Base-by-base conservation (phyloP, 2,329 filamentous ascomycete genomes). In the Simplicillium aogashimaense region DNA sequence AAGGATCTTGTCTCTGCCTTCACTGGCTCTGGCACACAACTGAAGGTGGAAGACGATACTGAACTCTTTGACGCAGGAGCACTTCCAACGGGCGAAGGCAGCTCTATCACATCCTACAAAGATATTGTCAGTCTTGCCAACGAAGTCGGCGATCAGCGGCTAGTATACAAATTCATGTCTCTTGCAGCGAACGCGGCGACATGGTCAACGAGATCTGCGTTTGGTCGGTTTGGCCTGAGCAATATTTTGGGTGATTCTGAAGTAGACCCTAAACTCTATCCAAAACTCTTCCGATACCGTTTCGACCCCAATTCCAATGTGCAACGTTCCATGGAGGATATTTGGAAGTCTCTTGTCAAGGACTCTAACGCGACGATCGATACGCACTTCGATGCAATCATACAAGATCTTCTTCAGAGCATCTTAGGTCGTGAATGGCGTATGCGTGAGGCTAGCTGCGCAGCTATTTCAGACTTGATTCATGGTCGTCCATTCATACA, bases 111-210 rank as follows among this genome's bases (percentile, higher is more conserved):
- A 0, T 97, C 90, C 0, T 98, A 98, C 66, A 95, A 94, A 57
- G 92, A 98, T 54, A 97, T 98, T 49, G 85, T 98, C 60, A 92
- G 74, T 50, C 69, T 98, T 36, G 92, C 92, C n/a, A 86, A 90
- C 34, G 92, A 98, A 63, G 89, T 95, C 29, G 92, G 92, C 10
- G 90, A 98, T 53, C 90, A 92, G 43, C 89, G 85, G 50, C 69
- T 98, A n/a, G 86, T 97, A 1, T 98, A 98, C 66, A 87, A 89
- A 45, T 97, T 98, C 64, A 98, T 98, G 92, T 90, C 89, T 1
- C 72, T 98, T 49, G 92, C 92, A 3, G 87, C 88, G 2, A 95
- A 95, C 53, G 94, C 94, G 36, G 88, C 89, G 1, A 94, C 94
- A 13, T 98, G 92, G 92, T 90, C 88, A 2, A 94, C 88, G n/a